Evolutionary conservation across 495 filamentous ascomycete species (phyloP), one percentile per base, ranked within the genome.

Genomic region (Xylaria venustula): DNA sequence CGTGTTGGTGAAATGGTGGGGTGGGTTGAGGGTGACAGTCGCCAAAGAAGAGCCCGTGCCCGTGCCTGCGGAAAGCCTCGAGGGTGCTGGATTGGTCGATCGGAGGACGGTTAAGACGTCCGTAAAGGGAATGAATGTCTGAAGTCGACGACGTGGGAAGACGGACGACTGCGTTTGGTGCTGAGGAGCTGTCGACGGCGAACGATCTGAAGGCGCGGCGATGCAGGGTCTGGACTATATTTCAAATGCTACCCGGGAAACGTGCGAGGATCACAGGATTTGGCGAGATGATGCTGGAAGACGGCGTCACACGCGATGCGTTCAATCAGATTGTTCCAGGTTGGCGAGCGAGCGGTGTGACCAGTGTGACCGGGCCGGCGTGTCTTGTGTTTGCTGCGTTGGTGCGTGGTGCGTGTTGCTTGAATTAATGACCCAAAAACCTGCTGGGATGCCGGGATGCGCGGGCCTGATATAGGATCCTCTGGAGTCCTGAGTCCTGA

Each of bases 11-110:
- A 20, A 28, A 26, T 25, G 44, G 41, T 45, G 25, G 56, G 34
- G 58, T 46, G 48, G 25, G n/a, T n/a, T 34, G 30, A 34, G n/a
- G n/a, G 17, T 34, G 47, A 30, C 36, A 44, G 44, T 20, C 32
- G 45, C 54, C 45, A 60, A 52, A 52, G 23, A 52, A 34, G 57
- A n/a, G n/a, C n/a, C n/a, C n/a, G n/a, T 55, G 54, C 50, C 57
- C 59, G 59, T 54, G 44, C 59, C 59, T 40, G 59, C 51, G 59
- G 59, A 61, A 61, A 61, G 34, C 41, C 59, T 55, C 20, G 7
- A 51, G 15, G 14, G 9, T 54, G 22, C 40, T 61, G 26, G 48
- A 53, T 52, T 52, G 46, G 46, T 45, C 20, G 58, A 52, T 45
- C 37, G 37, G 48, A 52, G 45, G 55, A 47, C 8, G 23, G 30